Percentiles rank a stretch among this genome's conserved stretches.
These are phyloP conservation scores for Ceratobasidium sp. DNA, from an alignment of 1,284 basidiomycete species.

Conservation along the genomic window DNA sequence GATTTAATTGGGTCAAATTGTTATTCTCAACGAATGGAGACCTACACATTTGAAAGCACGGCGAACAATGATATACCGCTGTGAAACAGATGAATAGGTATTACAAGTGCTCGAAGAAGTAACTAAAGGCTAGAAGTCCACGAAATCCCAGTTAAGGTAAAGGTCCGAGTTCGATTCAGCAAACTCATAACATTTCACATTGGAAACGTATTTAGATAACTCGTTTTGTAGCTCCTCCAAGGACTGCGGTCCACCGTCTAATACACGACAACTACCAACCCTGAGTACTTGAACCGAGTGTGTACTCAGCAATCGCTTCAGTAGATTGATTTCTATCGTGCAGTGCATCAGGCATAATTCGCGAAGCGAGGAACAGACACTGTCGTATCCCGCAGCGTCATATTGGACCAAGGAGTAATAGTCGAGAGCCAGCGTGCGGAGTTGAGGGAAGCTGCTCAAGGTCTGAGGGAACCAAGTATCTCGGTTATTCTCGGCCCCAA, in stretches of 20 bases:
- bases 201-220: not conserved
- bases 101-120: too few species aligned
- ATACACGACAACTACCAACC: not conserved
- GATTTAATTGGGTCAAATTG: too few species aligned
- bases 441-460: not conserved
- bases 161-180: not conserved
- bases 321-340: not conserved
- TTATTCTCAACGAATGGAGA: too few species aligned
- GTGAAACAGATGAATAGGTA: too few species aligned
- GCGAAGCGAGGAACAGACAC: not conserved
- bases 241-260: not conserved
- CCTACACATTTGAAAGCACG: too few species aligned
- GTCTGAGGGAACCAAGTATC: not conserved
- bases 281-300: constrained; percentile 6
- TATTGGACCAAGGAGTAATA: not conserved
- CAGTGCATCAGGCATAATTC: constrained; percentile 1
- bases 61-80: too few species aligned
- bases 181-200: not conserved
- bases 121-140: not conserved
- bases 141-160: not conserved
- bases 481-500: not conserved
- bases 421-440: not conserved
- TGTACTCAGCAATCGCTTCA: not conserved
- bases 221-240: not conserved
- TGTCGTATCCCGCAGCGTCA: not conserved